Evolutionary conservation across 495 filamentous ascomycete genomes (phyloP), one percentile per base, ranked within the genome.

Genomic region (Talaromyces stipitatus): DNA sequence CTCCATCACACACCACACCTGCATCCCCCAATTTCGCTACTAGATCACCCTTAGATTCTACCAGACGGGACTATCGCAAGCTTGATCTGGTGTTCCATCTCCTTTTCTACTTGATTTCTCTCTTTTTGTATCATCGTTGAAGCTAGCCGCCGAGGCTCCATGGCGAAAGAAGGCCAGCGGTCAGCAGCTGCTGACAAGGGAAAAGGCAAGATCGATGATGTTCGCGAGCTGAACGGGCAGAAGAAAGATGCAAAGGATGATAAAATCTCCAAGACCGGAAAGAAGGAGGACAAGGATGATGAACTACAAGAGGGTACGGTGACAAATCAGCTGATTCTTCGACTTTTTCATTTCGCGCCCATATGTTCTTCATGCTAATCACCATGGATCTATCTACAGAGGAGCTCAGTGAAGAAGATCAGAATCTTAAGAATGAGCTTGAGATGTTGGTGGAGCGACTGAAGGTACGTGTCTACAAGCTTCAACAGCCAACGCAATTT

Each of bases 381-480:
- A 12, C 27, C 6, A 16, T 33, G 9, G 7, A 62, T 56, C 60
- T 73, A 73, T 73, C 26, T 60, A 66, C 69, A 77, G 89, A 96
- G 71, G 94, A 99, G 71, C 85, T 99, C 60, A 97, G 83, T 69
- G 94, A 97, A 64, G 94, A 99, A 71, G 94, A 99, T 63, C 92
- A 96, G 70, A 89, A 96, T 75, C 83, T 99, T 64, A 99, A 97
- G 78, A 90, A 82, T 67, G 95, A 97, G 75, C 89, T 99, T 54
- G 94, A 99, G 65, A 97, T 97, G 95, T 81, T 97, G 28, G 92
- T 97, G 11, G 92, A 97, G 72, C 82, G 95, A 66, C 77, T 99
- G 81, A 89, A 87, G 74, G 92, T 96, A 80, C 56, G 79, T 61
- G 36, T 29, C 54, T 12, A 18, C 51, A 54, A 10, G 48, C n/a